Evolutionary conservation across 2,329 filamentous ascomycete species (phyloP).

Genomic region (Xylaria sp.): DNA sequence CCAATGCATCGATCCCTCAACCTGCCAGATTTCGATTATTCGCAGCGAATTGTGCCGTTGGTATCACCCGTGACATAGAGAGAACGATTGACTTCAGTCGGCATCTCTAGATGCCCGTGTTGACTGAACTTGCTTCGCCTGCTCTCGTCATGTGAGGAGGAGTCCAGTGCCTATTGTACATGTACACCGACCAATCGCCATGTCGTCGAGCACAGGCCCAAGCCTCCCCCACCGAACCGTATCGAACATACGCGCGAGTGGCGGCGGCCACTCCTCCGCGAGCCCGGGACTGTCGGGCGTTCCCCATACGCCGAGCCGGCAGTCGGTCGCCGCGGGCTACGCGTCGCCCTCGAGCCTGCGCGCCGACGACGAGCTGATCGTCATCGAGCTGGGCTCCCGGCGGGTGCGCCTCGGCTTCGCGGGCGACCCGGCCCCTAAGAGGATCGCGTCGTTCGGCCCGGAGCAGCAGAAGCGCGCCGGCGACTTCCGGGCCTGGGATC

Average conservation of each 20-base stretch:
- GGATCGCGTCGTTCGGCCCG: conserved; percentile 69
- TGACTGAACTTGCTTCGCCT: neutral
- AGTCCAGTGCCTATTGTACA: neutral
- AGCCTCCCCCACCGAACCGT: conserved; percentile 61
- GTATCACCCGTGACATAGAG: too few species aligned
- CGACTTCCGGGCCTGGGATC: conserved; percentile 75
- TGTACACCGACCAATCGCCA: conserved; percentile 30
- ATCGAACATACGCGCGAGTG: conserved; percentile 59
- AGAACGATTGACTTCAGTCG: neutral
- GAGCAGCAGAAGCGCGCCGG: conserved; percentile 77
- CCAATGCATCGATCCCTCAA: neutral
- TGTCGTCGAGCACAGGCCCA: conserved; percentile 49
- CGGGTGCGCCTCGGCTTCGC: conserved; percentile 83
- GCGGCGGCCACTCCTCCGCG: conserved; percentile 38
- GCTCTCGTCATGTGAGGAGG: conserved; percentile 14
- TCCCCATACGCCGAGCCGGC: conserved; percentile 61
- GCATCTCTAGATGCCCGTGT: neutral
- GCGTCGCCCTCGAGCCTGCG: conserved; percentile 64
- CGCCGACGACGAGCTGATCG: conserved; percentile 80
- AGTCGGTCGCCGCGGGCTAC: conserved; percentile 54
- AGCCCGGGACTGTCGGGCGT: conserved; percentile 42
- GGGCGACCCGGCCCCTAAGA: conserved; percentile 78
- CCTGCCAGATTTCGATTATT: neutral
- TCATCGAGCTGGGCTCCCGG: conserved; percentile 82
- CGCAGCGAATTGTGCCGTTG: neutral